Percentiles rank a stretch among this genome's conserved stretches.
Evolutionary conservation across 768 basidiomycete species (phyloP).

Genomic region (Leccinum arenicola): DNA sequence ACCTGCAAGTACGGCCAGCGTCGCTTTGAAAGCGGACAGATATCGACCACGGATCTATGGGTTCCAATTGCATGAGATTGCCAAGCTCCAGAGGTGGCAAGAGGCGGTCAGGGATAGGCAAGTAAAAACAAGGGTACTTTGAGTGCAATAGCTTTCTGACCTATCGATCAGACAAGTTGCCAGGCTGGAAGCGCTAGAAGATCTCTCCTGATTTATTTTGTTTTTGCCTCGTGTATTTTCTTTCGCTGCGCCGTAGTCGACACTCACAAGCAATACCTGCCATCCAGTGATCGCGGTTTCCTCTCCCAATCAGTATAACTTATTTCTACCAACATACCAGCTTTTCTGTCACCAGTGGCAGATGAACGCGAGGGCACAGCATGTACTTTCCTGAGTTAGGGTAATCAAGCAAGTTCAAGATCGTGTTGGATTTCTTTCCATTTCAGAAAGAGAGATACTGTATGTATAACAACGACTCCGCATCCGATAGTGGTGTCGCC

Average conservation of each 20-base stretch:
- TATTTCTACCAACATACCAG: neutral
- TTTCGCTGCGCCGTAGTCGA: constrained; percentile 9
- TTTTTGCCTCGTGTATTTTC: constrained; percentile 1
- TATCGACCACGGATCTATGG: constrained; percentile 95
- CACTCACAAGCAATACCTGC: neutral
- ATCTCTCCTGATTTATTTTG: constrained; percentile 23
- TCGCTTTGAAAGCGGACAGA: constrained; percentile 86
- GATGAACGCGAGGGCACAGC: neutral
- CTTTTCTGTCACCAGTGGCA: neutral
- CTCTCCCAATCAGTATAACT: neutral
- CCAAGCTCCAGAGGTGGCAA: constrained; percentile 94
- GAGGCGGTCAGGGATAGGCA: constrained; percentile 87
- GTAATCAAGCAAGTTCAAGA: neutral
- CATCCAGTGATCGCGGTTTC: neutral
- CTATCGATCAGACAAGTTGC: constrained; percentile 40
- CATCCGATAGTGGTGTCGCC: neutral
- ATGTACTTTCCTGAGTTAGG: neutral
- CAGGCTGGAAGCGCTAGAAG: constrained; percentile 48
- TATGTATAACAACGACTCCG: neutral
- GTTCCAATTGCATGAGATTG: constrained; percentile 92
- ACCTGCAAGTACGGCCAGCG: constrained; percentile 71
- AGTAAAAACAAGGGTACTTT: constrained; percentile 2
- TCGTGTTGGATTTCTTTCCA: neutral
- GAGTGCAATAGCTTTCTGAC: constrained; percentile 3
- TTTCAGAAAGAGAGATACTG: neutral